Evolutionary conservation across 1,284 basidiomycete species (phyloP).

Genomic region (Sphaerobolus stellatus): DNA sequence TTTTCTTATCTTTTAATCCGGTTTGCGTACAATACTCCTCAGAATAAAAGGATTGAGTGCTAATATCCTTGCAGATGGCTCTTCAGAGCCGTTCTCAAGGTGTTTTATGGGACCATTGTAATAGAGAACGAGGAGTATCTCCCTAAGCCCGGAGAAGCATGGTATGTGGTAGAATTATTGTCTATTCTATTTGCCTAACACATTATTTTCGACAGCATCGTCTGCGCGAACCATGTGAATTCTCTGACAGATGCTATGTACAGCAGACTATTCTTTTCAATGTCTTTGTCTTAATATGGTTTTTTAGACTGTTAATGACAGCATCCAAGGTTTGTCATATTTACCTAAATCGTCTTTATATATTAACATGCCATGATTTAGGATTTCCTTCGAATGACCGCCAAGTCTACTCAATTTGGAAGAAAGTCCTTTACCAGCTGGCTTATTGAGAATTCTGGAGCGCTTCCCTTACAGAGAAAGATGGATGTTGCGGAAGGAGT

Average conservation of each 20-base stretch:
- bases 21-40: background rate
- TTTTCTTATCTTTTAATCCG: constrained; percentile 9
- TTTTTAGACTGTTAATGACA: constrained; percentile 60
- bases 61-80: constrained; percentile 60
- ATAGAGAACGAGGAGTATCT: constrained; percentile 74
- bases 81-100: constrained; percentile 78
- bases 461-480: constrained; percentile 74
- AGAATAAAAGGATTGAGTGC: background rate
- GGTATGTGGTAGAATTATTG: constrained; percentile 42
- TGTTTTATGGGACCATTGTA: constrained; percentile 87
- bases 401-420: constrained; percentile 83
- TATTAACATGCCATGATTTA: constrained; percentile 44
- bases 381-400: constrained; percentile 78
- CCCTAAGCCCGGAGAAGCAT: constrained; percentile 68
- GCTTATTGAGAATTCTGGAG: constrained; percentile 84
- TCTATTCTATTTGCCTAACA: constrained; percentile 23
- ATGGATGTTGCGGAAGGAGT: constrained; percentile 59
- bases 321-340: constrained; percentile 54
- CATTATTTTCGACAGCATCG: constrained; percentile 41
- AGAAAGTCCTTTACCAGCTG: constrained; percentile 80
- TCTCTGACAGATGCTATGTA: constrained; percentile 83
- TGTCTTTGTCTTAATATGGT: constrained; percentile 8
- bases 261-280: constrained; percentile 27
- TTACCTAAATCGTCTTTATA: background rate
- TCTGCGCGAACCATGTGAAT: constrained; percentile 82